Base-by-base conservation (phyloP, 805 yeast species). In the Candida ovalis region DNA sequence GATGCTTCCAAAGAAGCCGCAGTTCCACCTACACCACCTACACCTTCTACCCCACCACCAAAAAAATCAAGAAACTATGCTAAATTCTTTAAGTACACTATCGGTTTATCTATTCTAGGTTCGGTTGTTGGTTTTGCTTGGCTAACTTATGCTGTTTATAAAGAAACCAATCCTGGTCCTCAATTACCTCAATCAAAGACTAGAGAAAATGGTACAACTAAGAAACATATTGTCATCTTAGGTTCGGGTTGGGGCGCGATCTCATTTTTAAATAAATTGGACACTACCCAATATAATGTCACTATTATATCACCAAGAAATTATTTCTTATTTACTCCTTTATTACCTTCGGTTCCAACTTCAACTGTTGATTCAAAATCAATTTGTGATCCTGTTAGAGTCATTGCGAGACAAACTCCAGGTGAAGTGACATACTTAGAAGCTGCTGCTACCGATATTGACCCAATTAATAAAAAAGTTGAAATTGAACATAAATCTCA, bases 241-340 rank as follows among this genome's bases (percentile, higher is more conserved):
- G 95, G 95, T 52, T 82, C 96, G 21, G 98, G 97, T 46, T 91
- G 98, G 98, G 97, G 96, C 51, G 80, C 96, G 12, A 84, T 91
- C 46, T 83, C 96, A 6, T 72, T 90, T 52, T 76, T 91, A 70
- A 88, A 88, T 72, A 80, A 82, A 63, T 74, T 91, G 66, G 97
- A 91, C 67, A 85, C 97, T 38, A 74, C 91, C 42, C 75, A 84
- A 67, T 91, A 89, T 72, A 88, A 92, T 64, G 97, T 91, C 44
- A 82, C 89, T 43, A 82, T 91, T 48, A 86, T 91, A 42, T 88
- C 96, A 38, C 97, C 98, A 53, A 82, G 97, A 74, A 92, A 91
- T 76, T 92, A 88, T 75, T 90, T 91, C 72, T 75, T 91, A 60
- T 91, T 92, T 77, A 91, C 98, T 49, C 97, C 98, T n/a, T 74